Conservation (phyloP, 352 stramenopile genomes). For the Pythium aphanidermatum region DNA sequence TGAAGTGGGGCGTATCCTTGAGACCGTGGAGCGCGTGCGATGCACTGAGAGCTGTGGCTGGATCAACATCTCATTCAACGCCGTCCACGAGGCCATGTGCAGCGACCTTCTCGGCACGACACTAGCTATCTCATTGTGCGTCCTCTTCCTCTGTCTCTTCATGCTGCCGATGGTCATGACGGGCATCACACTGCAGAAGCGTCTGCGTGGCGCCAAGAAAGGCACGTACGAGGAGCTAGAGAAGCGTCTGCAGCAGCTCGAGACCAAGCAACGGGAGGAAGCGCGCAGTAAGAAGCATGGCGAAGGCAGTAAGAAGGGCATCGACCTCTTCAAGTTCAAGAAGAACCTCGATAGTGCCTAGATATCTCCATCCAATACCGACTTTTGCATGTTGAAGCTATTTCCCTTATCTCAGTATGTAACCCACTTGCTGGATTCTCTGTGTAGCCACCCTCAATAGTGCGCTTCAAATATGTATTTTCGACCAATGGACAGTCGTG, state of each 20-base stretch:
- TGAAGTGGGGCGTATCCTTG: slow-evolving; percentile 43
- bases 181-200: slow-evolving; percentile 71
- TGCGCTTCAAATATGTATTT: slow-evolving; percentile 3
- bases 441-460: slow-evolving; percentile 13
- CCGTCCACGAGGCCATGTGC: slow-evolving; percentile 67
- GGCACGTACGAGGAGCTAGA: slow-evolving; percentile 77
- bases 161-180: slow-evolving; percentile 68
- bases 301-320: slow-evolving; percentile 18
- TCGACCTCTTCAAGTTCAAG: slow-evolving; percentile 51
- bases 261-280: slow-evolving; percentile 27
- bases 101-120: slow-evolving; percentile 70
- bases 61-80: slow-evolving; percentile 79
- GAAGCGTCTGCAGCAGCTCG: slow-evolving; percentile 56
- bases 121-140: slow-evolving; percentile 68
- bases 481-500: slow-evolving; percentile 5
- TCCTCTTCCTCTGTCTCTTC: slow-evolving; percentile 72
- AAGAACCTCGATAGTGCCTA: slow-evolving; percentile 27
- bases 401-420: slow-evolving; percentile 1
- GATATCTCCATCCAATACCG: no score
- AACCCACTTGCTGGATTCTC: no score
- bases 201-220: slow-evolving; percentile 66
- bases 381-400: no score
- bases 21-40: slow-evolving; percentile 48
- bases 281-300: slow-evolving; percentile 36
- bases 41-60: slow-evolving; percentile 76